Conservation (phyloP, 371 early-diverging fungal genomes). For the Choanephora cucurbitarum region DNA sequence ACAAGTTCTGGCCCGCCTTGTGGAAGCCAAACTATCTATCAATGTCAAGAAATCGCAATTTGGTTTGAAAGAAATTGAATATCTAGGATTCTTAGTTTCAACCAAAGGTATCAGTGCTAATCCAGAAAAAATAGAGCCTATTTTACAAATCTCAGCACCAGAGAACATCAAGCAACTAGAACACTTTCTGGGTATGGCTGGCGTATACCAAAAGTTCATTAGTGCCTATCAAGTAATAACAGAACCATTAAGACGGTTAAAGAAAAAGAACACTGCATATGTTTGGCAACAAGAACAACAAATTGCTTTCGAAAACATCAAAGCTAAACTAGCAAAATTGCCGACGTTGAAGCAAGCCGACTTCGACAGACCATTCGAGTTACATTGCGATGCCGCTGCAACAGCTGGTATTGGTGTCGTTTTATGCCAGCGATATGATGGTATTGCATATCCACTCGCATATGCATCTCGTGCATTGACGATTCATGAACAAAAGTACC, state of each 20-base stretch:
- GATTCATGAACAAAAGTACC: slow-evolving; percentile 1
- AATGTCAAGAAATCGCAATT: background rate
- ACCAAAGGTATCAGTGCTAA: background rate
- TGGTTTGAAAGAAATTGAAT: background rate
- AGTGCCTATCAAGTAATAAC: background rate
- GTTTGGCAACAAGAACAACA: slow-evolving; percentile 1
- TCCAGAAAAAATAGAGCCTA: slow-evolving; percentile 1
- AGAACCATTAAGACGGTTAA: background rate
- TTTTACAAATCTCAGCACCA: background rate
- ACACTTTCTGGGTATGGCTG: background rate
- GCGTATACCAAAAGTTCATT: background rate
- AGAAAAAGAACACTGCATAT: slow-evolving; percentile 1
- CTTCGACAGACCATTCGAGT: background rate
- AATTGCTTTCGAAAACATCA: background rate
- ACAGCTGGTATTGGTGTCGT: background rate
- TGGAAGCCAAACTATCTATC: background rate
- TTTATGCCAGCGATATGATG: background rate
- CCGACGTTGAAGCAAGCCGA: background rate
- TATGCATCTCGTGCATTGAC: slow-evolving; percentile 10
- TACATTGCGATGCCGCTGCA: background rate
- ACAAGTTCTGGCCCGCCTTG: background rate
- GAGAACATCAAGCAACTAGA: background rate
- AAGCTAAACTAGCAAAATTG: background rate
- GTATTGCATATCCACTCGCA: slow-evolving; percentile 1
- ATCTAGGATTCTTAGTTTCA: background rate